These are phyloP conservation scores for Neofusicoccum laricinum DNA, from an alignment of 2,329 filamentous ascomycete species.

Conservation along the genomic window DNA sequence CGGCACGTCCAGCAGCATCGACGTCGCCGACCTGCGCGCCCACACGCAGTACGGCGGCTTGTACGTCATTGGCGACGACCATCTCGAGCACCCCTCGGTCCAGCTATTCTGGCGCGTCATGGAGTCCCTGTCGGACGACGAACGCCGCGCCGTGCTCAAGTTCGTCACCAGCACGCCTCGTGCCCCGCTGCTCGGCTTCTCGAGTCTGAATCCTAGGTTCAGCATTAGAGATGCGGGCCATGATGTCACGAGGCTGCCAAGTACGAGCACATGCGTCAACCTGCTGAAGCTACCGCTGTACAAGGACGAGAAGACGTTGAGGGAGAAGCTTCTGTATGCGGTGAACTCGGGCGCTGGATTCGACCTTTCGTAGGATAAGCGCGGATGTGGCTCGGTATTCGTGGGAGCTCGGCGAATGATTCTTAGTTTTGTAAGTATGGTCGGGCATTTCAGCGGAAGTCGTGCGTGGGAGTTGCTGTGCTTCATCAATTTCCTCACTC, in stretches of 20 bases:
- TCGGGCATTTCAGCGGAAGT: no score
- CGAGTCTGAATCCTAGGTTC: conserved; percentile 79
- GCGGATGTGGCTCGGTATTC: neutral
- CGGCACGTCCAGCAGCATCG: conserved; percentile 80
- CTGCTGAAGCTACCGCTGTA: conserved; percentile 89
- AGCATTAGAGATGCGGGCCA: conserved; percentile 80
- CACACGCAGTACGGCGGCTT: conserved; percentile 87
- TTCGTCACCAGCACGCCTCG: conserved; percentile 94
- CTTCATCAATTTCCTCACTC: no score
- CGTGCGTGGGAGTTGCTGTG: no score
- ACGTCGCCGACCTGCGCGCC: conserved; percentile 77
- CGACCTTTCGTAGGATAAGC: conserved; percentile 51
- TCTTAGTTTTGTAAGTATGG: no score
- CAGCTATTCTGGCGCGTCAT: conserved; percentile 91
- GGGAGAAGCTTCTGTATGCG: conserved; percentile 83
- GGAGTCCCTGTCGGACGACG: conserved; percentile 68
- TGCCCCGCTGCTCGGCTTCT: conserved; percentile 85
- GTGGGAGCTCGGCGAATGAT: neutral
- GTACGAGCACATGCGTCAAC: conserved; percentile 95
- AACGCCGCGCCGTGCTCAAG: conserved; percentile 83
- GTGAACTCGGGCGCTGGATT: conserved; percentile 89
- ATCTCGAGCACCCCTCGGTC: conserved; percentile 79
- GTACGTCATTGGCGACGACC: conserved; percentile 86
- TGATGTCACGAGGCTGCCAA: conserved; percentile 78
- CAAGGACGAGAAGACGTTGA: conserved; percentile 60